phyloP scores from a whole-genome alignment of 2,329 filamentous ascomycete genomes.

The Leptographium wingfieldii region DNA sequence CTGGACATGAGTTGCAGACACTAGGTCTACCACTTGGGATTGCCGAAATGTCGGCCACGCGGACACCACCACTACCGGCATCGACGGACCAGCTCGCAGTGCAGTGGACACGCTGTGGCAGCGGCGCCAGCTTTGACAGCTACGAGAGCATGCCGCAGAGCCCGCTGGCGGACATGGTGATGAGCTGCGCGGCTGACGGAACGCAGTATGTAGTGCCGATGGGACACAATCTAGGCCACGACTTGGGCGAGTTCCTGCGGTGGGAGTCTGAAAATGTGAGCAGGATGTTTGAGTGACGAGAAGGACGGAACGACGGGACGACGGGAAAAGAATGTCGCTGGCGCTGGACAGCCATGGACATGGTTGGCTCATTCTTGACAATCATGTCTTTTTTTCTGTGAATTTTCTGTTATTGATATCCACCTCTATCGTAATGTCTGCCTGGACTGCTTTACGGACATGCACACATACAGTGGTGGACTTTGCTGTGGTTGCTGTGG shows the following conservation, averaged over 20 bases:
- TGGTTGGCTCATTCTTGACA: not conserved
- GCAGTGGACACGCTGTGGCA: constrained; percentile 5
- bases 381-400: not conserved
- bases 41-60: constrained; percentile 5
- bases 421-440: too few relatives aligned
- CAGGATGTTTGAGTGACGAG: constrained; percentile 7
- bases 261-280: constrained; percentile 43
- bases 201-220: constrained; percentile 35
- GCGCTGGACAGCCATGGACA: not conserved
- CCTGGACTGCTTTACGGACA: too few relatives aligned
- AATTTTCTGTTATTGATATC: not conserved
- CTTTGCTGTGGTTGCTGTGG: too few relatives aligned
- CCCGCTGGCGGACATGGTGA: constrained; percentile 35
- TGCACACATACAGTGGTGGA: too few relatives aligned
- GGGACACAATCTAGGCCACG: constrained; percentile 48
- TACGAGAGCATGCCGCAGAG: constrained; percentile 35
- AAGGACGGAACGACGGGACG: not conserved
- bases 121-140: constrained; percentile 18
- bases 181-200: constrained; percentile 25
- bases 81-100: not conserved
- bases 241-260: constrained; percentile 43
- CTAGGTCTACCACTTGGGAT: not conserved
- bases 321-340: too few relatives aligned
- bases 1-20: not conserved
- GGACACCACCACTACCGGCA: not conserved